Evolutionary conservation across 2,329 filamentous ascomycete genomes (phyloP).

Genomic region (Lasiodiplodia hormozganensis): DNA sequence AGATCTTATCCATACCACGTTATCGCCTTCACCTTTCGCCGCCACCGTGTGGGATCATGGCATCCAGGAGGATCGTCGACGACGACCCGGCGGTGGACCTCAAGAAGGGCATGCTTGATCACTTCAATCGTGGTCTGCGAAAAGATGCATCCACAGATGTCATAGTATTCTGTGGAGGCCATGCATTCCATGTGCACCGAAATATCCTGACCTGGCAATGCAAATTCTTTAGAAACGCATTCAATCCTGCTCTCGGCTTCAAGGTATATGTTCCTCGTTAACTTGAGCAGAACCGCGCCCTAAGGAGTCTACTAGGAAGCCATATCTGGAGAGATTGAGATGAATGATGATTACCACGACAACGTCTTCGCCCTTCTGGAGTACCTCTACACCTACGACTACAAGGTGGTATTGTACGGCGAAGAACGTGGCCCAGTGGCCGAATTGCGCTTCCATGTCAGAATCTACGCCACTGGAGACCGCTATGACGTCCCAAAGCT

Average conservation of each 20-base stretch:
- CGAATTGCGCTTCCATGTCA: slow-evolving; percentile 33
- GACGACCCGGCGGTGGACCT: neutral
- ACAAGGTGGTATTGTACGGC: neutral
- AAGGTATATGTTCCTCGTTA: neutral
- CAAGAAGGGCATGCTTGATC: neutral
- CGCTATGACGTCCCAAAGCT: slow-evolving; percentile 37
- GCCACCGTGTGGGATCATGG: neutral
- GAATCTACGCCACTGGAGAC: slow-evolving; percentile 36
- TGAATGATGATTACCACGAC: neutral
- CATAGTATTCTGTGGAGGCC: neutral
- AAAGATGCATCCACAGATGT: neutral
- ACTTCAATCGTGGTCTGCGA: neutral
- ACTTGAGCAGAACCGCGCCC: neutral
- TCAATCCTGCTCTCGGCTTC: neutral
- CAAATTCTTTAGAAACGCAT: neutral
- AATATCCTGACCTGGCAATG: slow-evolving; percentile 4
- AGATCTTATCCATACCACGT: neutral
- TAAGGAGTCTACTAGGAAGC: neutral
- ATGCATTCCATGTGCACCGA: neutral
- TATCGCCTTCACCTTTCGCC: neutral
- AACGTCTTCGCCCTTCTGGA: neutral
- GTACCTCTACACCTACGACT: neutral
- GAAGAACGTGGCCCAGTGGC: too few species aligned
- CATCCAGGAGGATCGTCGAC: neutral
- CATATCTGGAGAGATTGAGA: neutral